Conservation (phyloP, 768 basidiomycete genomes). For the Phaffia australis region DNA sequence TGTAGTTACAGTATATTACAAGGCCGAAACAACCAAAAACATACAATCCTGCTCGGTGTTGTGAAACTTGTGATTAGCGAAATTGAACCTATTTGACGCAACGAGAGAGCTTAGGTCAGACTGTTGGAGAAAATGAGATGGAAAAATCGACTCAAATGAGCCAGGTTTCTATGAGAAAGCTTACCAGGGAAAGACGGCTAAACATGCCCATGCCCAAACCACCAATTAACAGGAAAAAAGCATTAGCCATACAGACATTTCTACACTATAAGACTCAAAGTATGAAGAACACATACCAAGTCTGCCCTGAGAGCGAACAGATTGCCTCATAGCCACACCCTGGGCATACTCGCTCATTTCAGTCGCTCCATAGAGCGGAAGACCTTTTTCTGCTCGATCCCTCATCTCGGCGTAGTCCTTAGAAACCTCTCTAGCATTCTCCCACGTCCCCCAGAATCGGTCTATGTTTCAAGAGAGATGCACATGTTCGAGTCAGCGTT, state of each 20-base stretch:
- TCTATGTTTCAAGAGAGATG: background rate
- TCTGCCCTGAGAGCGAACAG: background rate
- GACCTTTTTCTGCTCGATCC: background rate
- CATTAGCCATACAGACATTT: too few relatives aligned
- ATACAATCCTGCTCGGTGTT: constrained; percentile 20
- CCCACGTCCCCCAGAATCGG: constrained; percentile 12
- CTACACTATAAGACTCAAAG: too few relatives aligned
- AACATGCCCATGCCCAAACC: too few relatives aligned
- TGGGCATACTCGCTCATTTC: constrained; percentile 16
- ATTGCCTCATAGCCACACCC: constrained; percentile 5
- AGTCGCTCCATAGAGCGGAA: constrained; percentile 14
- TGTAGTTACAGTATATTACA: too few relatives aligned
- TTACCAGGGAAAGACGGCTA: too few relatives aligned
- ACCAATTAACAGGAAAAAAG: too few relatives aligned
- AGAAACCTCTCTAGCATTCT: constrained; percentile 15
- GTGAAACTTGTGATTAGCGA: constrained; percentile 21
- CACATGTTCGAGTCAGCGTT: too few relatives aligned
- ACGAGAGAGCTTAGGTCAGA: background rate
- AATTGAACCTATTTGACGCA: constrained; percentile 12
- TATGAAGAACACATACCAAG: background rate
- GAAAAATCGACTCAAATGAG: background rate
- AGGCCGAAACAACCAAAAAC: background rate
- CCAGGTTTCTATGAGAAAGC: background rate
- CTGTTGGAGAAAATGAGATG: background rate
- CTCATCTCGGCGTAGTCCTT: constrained; percentile 18